Evolutionary conservation across 208 protist genomes (phyloP).

Genomic region (Wallacemonas sp.): DNA sequence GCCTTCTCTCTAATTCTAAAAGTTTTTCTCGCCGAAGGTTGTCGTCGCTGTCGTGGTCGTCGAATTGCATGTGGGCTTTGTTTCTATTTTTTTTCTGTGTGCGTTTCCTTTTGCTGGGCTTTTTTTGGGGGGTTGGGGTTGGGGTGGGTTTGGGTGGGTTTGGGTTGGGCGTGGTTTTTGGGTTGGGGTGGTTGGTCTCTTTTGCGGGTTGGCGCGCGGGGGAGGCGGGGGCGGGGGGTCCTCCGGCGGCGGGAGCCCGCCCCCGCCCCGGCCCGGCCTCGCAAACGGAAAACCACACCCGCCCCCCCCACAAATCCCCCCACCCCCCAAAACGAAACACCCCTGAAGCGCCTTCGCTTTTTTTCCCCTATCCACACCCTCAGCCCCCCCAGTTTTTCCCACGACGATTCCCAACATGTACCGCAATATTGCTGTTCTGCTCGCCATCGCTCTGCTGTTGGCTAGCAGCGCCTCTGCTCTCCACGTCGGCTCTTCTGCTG

Average conservation of each 20-base stretch:
- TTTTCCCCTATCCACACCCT: not conserved
- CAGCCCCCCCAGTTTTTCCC: not conserved
- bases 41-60: conserved; percentile 6
- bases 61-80: not conserved
- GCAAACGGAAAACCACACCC: not conserved
- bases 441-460: not conserved
- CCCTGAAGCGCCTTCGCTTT: too few relatives aligned
- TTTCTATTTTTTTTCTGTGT: not conserved
- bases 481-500: conserved; percentile 16
- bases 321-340: too few relatives aligned
- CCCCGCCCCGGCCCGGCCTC: not conserved
- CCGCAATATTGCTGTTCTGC: not conserved
- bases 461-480: conserved; percentile 11
- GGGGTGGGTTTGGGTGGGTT: not conserved
- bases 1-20: conserved; percentile 54
- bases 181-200: not conserved
- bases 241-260: not conserved
- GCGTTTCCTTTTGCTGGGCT: not conserved
- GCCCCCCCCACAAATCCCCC: not conserved
- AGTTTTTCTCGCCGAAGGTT: conserved; percentile 41
- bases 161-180: not conserved
- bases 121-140: not conserved
- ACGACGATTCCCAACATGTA: not conserved
- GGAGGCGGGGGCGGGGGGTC: not conserved
- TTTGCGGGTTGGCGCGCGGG: not conserved